Percentiles rank a stretch among this genome's conserved stretches.
These are phyloP conservation scores for Dalechampia spathulata DNA, from an alignment of 441 rosid species.

Conservation along the genomic window DNA sequence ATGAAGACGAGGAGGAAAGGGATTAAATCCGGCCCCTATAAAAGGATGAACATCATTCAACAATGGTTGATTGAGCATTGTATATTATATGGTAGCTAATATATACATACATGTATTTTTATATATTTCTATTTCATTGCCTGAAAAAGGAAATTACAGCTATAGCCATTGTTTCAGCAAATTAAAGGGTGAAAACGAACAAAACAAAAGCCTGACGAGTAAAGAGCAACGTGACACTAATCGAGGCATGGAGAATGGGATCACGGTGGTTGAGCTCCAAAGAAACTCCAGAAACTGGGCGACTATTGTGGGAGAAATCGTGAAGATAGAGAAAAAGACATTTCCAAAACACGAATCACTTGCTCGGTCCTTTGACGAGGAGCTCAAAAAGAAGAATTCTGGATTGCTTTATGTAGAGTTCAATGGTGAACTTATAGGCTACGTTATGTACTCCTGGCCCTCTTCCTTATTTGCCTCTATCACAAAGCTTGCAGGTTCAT, in stretches of 20 bases:
- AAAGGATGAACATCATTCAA: too few species aligned
- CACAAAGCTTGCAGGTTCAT: constrained; percentile 71
- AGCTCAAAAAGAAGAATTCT: constrained; percentile 56
- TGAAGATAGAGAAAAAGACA: constrained; percentile 59
- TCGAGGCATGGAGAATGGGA: constrained; percentile 24
- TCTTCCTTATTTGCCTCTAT: constrained; percentile 63
- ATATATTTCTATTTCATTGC: too few species aligned
- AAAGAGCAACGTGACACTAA: too few species aligned
- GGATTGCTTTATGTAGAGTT: constrained; percentile 44
- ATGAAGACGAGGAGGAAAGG: too few species aligned
- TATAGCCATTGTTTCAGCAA: too few species aligned
- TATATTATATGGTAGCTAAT: too few species aligned
- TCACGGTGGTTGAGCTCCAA: constrained; percentile 30
- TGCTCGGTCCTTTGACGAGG: constrained; percentile 48
- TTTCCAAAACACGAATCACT: constrained; percentile 84
- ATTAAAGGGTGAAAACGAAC: too few species aligned
- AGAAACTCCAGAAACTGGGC: constrained; percentile 38
- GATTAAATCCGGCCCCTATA: too few species aligned
- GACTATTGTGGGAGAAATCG: constrained; percentile 44
- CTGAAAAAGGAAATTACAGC: too few species aligned
- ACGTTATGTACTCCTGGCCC: constrained; percentile 61
- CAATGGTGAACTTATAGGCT: constrained; percentile 49
- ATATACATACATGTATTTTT: too few species aligned
- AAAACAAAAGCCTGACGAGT: too few species aligned
- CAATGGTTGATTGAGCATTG: too few species aligned